Conservation (phyloP, 768 basidiomycete genomes). For the Suillus plorans region DNA sequence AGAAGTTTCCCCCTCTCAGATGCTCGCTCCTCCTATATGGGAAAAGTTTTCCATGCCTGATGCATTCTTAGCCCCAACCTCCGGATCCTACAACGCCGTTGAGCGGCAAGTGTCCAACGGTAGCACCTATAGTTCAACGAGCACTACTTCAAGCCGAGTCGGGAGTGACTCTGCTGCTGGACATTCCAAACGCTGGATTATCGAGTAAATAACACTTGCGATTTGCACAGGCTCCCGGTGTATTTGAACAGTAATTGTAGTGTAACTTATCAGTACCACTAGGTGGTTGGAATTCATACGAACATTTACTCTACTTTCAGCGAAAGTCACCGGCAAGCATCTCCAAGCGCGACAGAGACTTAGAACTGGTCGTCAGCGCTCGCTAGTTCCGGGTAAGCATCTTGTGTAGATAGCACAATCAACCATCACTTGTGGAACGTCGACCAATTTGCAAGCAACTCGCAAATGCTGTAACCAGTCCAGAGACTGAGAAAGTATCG, state of each 20-base stretch:
- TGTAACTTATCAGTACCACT: not conserved
- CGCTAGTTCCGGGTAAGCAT: not conserved
- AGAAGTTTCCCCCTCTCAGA: constrained; percentile 38
- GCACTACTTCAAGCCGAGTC: constrained; percentile 7
- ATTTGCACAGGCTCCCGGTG: not conserved
- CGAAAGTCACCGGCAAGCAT: not conserved
- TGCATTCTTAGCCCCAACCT: not conserved
- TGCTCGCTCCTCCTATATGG: constrained; percentile 31
- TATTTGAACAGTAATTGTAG: not conserved
- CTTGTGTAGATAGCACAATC: not conserved
- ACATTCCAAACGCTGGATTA: constrained; percentile 28
- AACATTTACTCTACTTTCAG: not conserved
- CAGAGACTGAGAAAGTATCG: not conserved
- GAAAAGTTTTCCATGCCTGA: constrained; percentile 21
- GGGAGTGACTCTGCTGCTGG: constrained; percentile 4
- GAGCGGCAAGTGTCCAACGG: constrained; percentile 7
- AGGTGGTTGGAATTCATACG: not conserved
- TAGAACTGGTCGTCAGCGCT: not conserved
- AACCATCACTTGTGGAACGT: not conserved
- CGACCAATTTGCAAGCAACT: not conserved
- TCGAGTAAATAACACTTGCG: constrained; percentile 19
- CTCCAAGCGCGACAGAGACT: not conserved
- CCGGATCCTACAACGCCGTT: constrained; percentile 26
- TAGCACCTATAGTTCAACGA: constrained; percentile 10
- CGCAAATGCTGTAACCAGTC: not conserved